Percentiles rank a stretch among this genome's conserved stretches.
These are phyloP conservation scores for Penicilliopsis zonata DNA, from an alignment of 495 filamentous ascomycete genomes.

Conservation along the genomic window DNA sequence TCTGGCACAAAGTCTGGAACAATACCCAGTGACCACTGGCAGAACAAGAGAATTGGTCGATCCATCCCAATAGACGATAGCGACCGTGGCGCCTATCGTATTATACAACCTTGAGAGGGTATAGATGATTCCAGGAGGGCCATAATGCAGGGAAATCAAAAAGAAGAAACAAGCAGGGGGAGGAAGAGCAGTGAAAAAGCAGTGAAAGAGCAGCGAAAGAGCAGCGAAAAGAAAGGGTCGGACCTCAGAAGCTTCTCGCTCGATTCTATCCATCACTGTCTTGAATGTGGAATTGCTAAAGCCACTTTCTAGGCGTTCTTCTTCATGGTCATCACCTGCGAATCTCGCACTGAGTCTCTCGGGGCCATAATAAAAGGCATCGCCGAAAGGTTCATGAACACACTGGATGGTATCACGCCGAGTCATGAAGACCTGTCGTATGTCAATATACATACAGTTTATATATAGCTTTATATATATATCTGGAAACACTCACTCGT, in stretches of 20 bases:
- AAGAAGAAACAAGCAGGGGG: conserved; percentile 1
- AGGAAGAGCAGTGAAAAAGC: background rate
- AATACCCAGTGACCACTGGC: no score
- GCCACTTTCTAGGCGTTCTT: conserved; percentile 56
- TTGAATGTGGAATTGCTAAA: conserved; percentile 66
- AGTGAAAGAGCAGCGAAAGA: conserved; percentile 4
- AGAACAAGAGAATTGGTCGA: no score
- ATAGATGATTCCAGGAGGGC: no score
- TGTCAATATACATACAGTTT: no score
- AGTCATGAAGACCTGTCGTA: conserved; percentile 83
- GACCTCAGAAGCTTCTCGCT: conserved; percentile 55
- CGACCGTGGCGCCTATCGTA: no score
- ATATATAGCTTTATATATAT: no score
- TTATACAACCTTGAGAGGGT: no score
- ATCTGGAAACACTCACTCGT: conserved; percentile 46
- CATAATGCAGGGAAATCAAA: no score
- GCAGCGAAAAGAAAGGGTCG: conserved; percentile 24
- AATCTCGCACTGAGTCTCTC: conserved; percentile 72
- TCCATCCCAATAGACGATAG: no score
- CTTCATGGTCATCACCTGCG: conserved; percentile 58
- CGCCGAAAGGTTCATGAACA: conserved; percentile 91
- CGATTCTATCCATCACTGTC: conserved; percentile 60
- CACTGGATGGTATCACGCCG: conserved; percentile 65
- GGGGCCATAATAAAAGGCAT: conserved; percentile 90
- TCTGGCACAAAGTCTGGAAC: no score